Conservation (phyloP, 2,329 filamentous ascomycete species). For the Metarhizium rileyi region DNA sequence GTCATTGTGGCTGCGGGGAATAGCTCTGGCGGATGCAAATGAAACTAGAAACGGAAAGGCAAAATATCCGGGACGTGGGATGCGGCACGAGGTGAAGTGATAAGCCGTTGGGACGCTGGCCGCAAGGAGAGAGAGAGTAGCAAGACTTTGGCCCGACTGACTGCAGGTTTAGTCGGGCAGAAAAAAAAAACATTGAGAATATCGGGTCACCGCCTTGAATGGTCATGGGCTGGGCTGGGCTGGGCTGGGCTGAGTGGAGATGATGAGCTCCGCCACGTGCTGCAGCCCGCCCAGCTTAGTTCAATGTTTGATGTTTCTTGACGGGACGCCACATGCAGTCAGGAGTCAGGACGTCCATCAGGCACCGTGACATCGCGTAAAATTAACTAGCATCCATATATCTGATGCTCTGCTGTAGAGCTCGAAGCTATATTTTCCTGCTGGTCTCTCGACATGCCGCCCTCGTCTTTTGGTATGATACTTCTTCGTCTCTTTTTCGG, state of each 20-base stretch:
- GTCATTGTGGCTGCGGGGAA: slow-evolving; percentile 29
- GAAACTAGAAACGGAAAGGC: background rate
- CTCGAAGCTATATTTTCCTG: background rate
- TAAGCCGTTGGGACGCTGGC: slow-evolving; percentile 1
- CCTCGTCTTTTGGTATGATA: background rate
- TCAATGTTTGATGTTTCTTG: too few species aligned
- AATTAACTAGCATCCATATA: background rate
- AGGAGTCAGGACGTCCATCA: too few species aligned
- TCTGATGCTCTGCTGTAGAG: background rate
- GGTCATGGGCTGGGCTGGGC: background rate
- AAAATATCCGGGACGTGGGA: background rate
- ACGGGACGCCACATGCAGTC: too few species aligned
- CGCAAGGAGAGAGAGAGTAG: slow-evolving; percentile 4
- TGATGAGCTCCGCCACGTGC: too few species aligned
- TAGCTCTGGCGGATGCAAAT: background rate
- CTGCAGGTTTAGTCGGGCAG: slow-evolving; percentile 18
- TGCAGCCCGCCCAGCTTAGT: background rate
- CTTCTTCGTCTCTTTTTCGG: background rate
- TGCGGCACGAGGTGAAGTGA: background rate
- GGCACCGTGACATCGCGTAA: too few species aligned
- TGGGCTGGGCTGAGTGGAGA: too few species aligned
- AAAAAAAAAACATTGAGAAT: slow-evolving; percentile 21
- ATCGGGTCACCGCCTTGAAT: slow-evolving; percentile 18
- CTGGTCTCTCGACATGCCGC: background rate
- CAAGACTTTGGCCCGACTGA: background rate